Conservation (phyloP, 2,329 filamentous ascomycete species). For the Zymoseptoria ardabiliae region DNA sequence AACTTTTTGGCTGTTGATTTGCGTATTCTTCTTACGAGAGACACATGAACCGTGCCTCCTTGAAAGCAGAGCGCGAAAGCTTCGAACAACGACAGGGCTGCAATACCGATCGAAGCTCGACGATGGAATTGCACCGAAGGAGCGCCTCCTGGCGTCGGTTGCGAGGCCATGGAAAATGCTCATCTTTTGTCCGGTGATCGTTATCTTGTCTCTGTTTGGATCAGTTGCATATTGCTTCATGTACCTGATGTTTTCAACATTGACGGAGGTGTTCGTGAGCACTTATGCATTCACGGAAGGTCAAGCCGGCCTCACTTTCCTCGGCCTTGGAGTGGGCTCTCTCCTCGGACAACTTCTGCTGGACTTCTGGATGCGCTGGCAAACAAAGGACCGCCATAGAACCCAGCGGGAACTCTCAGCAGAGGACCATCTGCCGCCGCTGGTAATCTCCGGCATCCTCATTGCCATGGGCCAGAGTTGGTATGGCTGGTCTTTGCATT, state of each 20-base stretch:
- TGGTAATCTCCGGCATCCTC: not conserved
- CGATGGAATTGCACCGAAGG: not conserved
- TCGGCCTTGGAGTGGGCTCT: constrained; percentile 15
- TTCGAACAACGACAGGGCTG: not conserved
- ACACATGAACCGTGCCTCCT: not conserved
- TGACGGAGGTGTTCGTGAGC: not conserved
- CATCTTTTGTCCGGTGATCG: constrained; percentile 10
- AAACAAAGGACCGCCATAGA: not conserved
- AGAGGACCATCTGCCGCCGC: not conserved
- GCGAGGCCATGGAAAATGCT: constrained; percentile 5
- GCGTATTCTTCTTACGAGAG: constrained; percentile 17
- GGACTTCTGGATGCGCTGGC: not conserved
- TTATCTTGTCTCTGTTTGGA: constrained; percentile 27
- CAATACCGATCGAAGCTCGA: not conserved
- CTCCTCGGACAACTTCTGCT: constrained; percentile 5
- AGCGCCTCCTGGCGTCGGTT: not conserved
- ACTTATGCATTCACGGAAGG: not conserved
- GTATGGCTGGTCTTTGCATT: not conserved
- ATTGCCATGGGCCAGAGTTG: not conserved
- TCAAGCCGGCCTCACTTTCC: constrained; percentile 20
- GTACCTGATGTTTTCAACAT: constrained; percentile 12
- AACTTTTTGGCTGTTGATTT: not conserved
- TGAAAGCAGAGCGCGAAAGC: not conserved
- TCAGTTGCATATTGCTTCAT: constrained; percentile 20
- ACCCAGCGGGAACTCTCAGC: not conserved